Evolutionary conservation across 2,329 filamentous ascomycete genomes (phyloP).

Genomic region (Chaetothyriales sp.): DNA sequence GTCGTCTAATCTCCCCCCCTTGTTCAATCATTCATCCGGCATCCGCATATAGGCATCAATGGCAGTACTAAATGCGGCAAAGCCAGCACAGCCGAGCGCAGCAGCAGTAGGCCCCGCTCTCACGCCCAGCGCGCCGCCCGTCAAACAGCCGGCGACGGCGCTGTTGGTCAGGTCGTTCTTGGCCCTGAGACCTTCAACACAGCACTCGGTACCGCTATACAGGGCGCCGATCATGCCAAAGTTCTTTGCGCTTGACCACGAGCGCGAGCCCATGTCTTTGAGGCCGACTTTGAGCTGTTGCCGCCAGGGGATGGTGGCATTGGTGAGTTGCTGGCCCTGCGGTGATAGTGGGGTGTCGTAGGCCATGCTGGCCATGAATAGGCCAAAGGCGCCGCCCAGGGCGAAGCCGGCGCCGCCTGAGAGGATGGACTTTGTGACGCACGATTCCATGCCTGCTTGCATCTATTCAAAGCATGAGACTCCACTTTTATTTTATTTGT

Average conservation of each 20-base stretch:
- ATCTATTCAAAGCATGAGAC: conserved; percentile 40
- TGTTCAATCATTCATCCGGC: conserved; percentile 28
- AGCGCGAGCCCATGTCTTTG: conserved; percentile 84
- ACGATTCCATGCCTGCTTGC: conserved; percentile 79
- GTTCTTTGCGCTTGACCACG: conserved; percentile 75
- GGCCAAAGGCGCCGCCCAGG: conserved; percentile 81
- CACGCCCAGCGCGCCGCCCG: conserved; percentile 74
- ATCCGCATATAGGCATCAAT: conserved; percentile 87
- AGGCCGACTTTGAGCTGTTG: conserved; percentile 77
- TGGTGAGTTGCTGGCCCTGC: conserved; percentile 28
- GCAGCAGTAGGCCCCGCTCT: conserved; percentile 83
- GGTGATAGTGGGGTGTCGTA: conserved; percentile 81
- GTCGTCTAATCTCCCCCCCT: no score
- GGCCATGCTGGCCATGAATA: conserved; percentile 96
- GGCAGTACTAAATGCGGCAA: conserved; percentile 81
- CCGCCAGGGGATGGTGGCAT: conserved; percentile 58
- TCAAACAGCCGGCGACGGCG: conserved; percentile 75
- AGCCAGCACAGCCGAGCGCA: conserved; percentile 75
- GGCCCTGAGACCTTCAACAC: conserved; percentile 75
- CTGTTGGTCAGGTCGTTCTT: conserved; percentile 91
- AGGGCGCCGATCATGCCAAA: conserved; percentile 88
- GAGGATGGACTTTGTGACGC: conserved; percentile 74
- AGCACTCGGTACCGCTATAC: conserved; percentile 88
- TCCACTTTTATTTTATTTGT: neutral
- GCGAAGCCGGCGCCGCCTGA: conserved; percentile 89